A percentile compares a stretch with the other conserved stretches of the same genome.
These are phyloP conservation scores for Carex parvula DNA, from an alignment of 176 grass and related monocot species.

Conservation along the genomic window DNA sequence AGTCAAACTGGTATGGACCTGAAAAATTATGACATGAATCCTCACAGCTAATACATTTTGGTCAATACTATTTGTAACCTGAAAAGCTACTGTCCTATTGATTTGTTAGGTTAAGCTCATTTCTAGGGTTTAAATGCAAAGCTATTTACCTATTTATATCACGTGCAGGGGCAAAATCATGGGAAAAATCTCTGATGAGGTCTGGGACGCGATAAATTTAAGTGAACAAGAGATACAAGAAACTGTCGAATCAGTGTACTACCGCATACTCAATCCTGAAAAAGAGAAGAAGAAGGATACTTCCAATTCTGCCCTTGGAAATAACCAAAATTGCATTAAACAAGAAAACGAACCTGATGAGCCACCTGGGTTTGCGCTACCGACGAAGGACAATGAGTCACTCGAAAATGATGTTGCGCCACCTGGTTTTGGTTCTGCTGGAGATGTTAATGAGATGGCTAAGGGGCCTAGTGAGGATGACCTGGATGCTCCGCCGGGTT, in stretches of 20 bases:
- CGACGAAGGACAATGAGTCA: not conserved
- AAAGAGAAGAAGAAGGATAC: not conserved
- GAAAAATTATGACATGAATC: not conserved
- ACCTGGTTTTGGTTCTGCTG: slow-evolving; percentile 7
- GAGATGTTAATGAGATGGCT: slow-evolving; percentile 14
- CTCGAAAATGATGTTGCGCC: not conserved
- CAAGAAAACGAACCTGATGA: slow-evolving; percentile 21
- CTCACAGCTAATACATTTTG: not conserved
- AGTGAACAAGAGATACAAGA: slow-evolving; percentile 22
- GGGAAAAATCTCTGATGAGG: slow-evolving; percentile 19
- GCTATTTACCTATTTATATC: not conserved
- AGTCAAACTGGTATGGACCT: not conserved
- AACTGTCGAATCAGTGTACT: slow-evolving; percentile 10
- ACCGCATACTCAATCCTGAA: slow-evolving; percentile 13
- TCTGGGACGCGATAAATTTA: slow-evolving; percentile 14
- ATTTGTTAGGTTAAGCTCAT: not conserved
- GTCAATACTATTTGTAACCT: not conserved
- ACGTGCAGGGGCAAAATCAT: slow-evolving; percentile 17
- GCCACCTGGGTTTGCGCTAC: slow-evolving; percentile 20
- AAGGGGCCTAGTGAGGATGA: slow-evolving; percentile 2
- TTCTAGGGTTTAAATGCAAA: slow-evolving; percentile 8
- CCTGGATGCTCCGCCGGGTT: slow-evolving; percentile 19
- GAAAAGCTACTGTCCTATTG: not conserved
- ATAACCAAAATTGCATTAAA: slow-evolving; percentile 2
- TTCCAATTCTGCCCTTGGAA: slow-evolving; percentile 10